Evolutionary conservation across 2,329 filamentous ascomycete species (phyloP).

Genomic region (Ceratocystis harringtonii): DNA sequence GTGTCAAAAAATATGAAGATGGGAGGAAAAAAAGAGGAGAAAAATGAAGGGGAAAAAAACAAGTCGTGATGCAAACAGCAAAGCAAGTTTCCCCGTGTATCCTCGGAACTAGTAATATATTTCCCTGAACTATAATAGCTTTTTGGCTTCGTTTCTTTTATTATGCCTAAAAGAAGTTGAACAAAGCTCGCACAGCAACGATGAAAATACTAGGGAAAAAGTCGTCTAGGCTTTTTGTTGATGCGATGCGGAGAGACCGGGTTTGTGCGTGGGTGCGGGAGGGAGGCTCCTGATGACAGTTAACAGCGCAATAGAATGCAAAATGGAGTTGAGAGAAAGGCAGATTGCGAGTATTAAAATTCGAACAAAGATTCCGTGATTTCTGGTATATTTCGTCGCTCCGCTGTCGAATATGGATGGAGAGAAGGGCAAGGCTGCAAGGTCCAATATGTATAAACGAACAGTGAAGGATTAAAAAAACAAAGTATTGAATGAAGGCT

Average conservation of each 20-base stretch:
- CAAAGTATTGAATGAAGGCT: background rate
- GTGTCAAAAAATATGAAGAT: background rate
- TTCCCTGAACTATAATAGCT: background rate
- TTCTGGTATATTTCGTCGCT: background rate
- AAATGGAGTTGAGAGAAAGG: too few relatives aligned
- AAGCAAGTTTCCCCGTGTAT: too few relatives aligned
- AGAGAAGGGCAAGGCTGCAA: background rate
- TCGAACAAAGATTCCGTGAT: background rate
- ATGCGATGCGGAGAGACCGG: background rate
- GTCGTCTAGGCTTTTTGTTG: background rate
- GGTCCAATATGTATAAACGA: background rate
- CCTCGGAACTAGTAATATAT: background rate
- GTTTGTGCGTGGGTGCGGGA: background rate
- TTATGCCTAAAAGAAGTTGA: background rate
- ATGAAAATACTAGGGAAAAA: background rate
- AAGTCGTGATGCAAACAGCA: constrained; percentile 1
- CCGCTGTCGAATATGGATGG: background rate
- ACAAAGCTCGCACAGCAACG: background rate
- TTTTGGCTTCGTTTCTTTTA: background rate
- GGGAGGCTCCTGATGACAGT: background rate
- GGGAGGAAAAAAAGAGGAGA: background rate
- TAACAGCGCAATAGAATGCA: background rate
- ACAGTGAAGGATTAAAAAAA: background rate
- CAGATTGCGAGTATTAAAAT: background rate
- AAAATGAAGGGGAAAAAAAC: background rate